Conservation (phyloP, 2,329 filamentous ascomycete species). For the Exophiala phaeomuriformis region DNA sequence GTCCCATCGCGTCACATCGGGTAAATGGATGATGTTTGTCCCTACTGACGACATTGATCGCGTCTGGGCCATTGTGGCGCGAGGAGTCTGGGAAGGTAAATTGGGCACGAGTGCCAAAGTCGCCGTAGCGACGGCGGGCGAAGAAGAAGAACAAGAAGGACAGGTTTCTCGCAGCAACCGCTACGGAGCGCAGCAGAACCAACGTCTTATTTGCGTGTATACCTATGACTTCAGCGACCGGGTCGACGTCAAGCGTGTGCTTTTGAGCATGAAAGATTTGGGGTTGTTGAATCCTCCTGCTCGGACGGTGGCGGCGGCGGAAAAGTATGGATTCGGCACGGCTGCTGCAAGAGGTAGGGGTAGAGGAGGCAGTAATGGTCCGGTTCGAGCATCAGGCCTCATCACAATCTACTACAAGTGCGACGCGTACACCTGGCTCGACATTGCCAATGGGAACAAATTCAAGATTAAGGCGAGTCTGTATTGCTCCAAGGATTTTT, state of each 20-base stretch:
- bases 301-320: conserved; percentile 32
- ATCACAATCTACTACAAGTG: conserved; percentile 68
- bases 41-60: conserved; percentile 48
- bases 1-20: conserved; percentile 29
- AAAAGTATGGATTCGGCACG: neutral
- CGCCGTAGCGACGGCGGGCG: conserved; percentile 44
- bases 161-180: neutral
- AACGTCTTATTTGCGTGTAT: conserved; percentile 66
- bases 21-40: conserved; percentile 69
- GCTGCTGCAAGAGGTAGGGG: neutral
- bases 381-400: neutral
- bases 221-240: conserved; percentile 65
- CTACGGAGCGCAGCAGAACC: neutral
- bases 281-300: conserved; percentile 44
- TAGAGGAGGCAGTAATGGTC: neutral
- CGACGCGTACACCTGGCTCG: conserved; percentile 62
- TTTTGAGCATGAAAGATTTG: conserved; percentile 55
- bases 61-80: conserved; percentile 60
- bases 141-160: conserved; percentile 31
- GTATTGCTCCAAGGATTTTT: conserved; percentile 37
- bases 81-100: conserved; percentile 59
- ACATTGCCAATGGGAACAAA: conserved; percentile 53
- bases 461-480: conserved; percentile 54
- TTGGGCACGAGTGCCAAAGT: conserved; percentile 70
- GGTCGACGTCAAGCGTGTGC: conserved; percentile 61